Evolutionary conservation across 1,139 yeast species (phyloP).

Genomic region (Lodderomyces theae): DNA sequence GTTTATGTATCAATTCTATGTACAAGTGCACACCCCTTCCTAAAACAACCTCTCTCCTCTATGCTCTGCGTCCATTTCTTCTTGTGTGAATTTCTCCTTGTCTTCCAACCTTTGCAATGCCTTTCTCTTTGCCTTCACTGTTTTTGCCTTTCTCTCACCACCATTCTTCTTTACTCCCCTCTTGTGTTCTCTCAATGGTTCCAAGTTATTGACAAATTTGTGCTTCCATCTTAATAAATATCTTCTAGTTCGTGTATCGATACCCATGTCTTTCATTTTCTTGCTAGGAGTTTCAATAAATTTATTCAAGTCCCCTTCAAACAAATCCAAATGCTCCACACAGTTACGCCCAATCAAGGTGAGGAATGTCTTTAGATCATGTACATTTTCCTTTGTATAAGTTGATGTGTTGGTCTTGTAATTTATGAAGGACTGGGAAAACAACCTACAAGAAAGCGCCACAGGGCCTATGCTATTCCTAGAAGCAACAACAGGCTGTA

Average conservation of each 20-base stretch:
- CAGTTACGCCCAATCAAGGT: constrained; percentile 72
- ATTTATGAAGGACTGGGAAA: constrained; percentile 18
- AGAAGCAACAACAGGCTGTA: not conserved
- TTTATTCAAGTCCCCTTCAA: constrained; percentile 70
- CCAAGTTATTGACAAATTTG: constrained; percentile 54
- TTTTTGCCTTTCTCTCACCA: constrained; percentile 80
- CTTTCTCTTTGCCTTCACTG: constrained; percentile 63
- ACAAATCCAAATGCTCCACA: constrained; percentile 63
- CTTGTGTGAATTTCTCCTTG: constrained; percentile 28
- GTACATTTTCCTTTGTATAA: constrained; percentile 52
- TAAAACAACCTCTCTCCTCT: constrained; percentile 32
- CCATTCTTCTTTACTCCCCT: constrained; percentile 79
- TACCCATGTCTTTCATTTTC: constrained; percentile 73
- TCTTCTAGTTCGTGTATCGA: constrained; percentile 70
- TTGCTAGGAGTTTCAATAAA: constrained; percentile 57
- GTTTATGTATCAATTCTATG: not conserved
- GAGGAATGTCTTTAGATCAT: constrained; percentile 73
- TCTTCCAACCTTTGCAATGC: constrained; percentile 56
- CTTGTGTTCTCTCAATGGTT: constrained; percentile 56
- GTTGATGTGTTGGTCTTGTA: constrained; percentile 39
- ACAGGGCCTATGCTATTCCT: not conserved
- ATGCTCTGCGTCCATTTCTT: constrained; percentile 28
- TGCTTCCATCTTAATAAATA: constrained; percentile 55
- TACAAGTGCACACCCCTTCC: not conserved
- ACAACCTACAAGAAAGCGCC: constrained; percentile 5